Evolutionary conservation across 108 stramenopile species (phyloP), one percentile per base, ranked within the genome.

Genomic region (Chaetoceros tenuissimus): DNA sequence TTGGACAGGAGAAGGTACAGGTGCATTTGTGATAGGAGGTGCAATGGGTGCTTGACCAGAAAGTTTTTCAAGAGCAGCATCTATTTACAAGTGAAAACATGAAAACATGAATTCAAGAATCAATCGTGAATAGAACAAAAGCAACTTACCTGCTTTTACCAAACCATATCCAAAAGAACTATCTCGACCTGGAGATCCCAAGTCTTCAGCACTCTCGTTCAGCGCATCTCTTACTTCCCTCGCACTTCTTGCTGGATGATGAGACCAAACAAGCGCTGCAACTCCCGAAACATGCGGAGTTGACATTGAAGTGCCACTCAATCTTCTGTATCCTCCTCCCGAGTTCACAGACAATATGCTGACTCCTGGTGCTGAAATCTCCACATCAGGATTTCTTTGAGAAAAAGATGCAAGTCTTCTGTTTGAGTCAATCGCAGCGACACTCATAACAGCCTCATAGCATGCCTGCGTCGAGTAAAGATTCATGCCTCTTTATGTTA

Each of bases 291-390:
- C 74, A 48, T 71, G 69, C 24, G 74, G 74, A 2, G 60, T 55
- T 25, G 74, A 68, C 74, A 75, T 75, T 53, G 54, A 57, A 16
- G 74, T 75, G 17, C 68, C 74, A n/a, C 29, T 31, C 19, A 17
- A 62, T 22, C 31, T 31, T 3, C 10, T 53, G 53, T 72, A 72
- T n/a, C n/a, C n/a, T n/a, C n/a, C n/a, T n/a, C 7, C 58, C n/a
- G 26, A 34, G 30, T 8, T 34, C 20, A 31, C 34, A 24, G 55
- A 55, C n/a, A 55, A 31, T 20, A 55, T 40, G 27, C 46, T 43
- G 13, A 59, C 57, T 19, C 80, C 77, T 0, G 80, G 80, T 34
- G 61, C 76, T 29, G 62, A 50, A 21, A 81, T 40, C 49, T 81
- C 79, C 8, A 81, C 34, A 52, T 74, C 65, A 28, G 54, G 26